phyloP scores from a whole-genome alignment of 1,139 yeast genomes.

The Sugiyamaella neomexicana region DNA sequence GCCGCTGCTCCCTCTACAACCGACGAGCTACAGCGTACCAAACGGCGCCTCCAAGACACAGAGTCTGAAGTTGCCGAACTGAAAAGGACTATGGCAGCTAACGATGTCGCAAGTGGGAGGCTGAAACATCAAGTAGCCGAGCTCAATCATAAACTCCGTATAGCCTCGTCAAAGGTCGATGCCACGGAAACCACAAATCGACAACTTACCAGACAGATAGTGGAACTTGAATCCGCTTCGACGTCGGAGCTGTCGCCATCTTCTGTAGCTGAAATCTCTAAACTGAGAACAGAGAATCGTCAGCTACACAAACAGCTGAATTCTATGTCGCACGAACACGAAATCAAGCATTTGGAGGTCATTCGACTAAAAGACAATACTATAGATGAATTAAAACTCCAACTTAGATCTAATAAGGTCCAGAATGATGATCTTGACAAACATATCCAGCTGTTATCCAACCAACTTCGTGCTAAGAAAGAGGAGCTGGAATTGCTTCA shows the following conservation, averaged over 20 bases:
- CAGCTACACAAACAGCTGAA: constrained; percentile 3
- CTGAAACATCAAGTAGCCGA: neutral
- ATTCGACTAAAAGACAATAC: neutral
- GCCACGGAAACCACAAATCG: neutral
- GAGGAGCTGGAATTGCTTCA: constrained; percentile 14
- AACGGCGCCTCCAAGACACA: neutral
- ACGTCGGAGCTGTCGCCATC: neutral
- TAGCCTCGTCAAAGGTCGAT: neutral
- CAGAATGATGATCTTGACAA: constrained; percentile 16
- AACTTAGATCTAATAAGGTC: constrained; percentile 6
- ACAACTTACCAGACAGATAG: neutral
- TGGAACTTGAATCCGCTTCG: neutral
- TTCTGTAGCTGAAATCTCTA: neutral
- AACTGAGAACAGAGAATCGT: constrained; percentile 1
- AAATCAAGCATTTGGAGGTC: neutral
- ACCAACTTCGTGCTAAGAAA: constrained; percentile 17
- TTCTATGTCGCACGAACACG: neutral
- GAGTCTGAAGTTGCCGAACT: constrained; percentile 2
- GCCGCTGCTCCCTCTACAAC: neutral
- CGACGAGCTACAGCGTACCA: neutral
- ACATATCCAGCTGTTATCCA: constrained; percentile 16
- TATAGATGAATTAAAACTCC: neutral
- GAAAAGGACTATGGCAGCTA: neutral
- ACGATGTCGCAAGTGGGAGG: neutral
- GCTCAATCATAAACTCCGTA: neutral